phyloP scores from a whole-genome alignment of 441 rosid genomes.

The Gossypium aridum region DNA sequence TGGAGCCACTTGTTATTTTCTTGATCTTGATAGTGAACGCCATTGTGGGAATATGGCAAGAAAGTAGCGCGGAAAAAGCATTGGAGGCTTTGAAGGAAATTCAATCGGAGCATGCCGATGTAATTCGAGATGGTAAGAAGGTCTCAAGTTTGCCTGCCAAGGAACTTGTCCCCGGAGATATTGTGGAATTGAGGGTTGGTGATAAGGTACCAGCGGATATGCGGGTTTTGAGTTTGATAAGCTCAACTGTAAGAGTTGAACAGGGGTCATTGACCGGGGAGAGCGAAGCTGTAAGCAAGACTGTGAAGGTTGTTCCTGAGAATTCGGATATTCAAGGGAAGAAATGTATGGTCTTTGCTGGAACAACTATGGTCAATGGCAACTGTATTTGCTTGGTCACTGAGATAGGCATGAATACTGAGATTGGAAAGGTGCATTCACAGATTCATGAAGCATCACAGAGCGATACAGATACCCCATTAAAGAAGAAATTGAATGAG shows the following conservation, averaged over 20 bases:
- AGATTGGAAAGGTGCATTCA: conserved; percentile 78
- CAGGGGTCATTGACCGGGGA: conserved; percentile 94
- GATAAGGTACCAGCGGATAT: conserved; percentile 94
- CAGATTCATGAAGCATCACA: conserved; percentile 87
- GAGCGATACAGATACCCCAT: conserved; percentile 72
- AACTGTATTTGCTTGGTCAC: conserved; percentile 70
- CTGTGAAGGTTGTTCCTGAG: conserved; percentile 56
- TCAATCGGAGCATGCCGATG: conserved; percentile 71
- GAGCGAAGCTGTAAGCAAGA: conserved; percentile 84
- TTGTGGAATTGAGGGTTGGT: conserved; percentile 80
- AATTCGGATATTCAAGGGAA: conserved; percentile 76
- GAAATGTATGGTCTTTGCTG: conserved; percentile 78
- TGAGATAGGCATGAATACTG: conserved; percentile 67
- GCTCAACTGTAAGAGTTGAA: conserved; percentile 75
- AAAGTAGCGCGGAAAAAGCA: conserved; percentile 81
- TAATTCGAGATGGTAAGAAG: conserved; percentile 55
- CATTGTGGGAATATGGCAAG: conserved; percentile 88
- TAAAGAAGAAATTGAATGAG: conserved; percentile 83
- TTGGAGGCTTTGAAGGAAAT: conserved; percentile 88
- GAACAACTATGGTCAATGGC: conserved; percentile 82
- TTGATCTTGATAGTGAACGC: conserved; percentile 83
- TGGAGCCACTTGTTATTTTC: conserved; percentile 87
- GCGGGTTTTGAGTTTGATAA: conserved; percentile 62
- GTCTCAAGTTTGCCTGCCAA: conserved; percentile 45
- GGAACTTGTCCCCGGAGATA: conserved; percentile 87